phyloP scores from a whole-genome alignment of 108 stramenopile genomes.

The Fistulifera pelliculosa region DNA sequence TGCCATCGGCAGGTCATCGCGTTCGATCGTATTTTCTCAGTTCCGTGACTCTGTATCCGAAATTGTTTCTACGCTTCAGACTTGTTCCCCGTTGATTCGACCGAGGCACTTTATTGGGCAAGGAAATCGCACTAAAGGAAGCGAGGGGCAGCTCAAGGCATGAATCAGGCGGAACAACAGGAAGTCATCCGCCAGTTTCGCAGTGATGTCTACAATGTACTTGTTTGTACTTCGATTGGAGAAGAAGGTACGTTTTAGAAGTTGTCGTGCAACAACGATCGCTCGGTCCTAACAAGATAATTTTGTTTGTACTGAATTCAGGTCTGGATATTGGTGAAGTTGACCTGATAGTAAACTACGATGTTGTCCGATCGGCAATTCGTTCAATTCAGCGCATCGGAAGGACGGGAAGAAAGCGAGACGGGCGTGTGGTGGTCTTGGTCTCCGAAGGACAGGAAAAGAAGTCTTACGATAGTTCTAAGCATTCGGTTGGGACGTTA shows the following conservation, averaged over 20 bases:
- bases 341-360: constrained; percentile 91
- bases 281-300: background rate
- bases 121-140: constrained; percentile 30
- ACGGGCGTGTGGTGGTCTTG: constrained; percentile 78
- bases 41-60: constrained; percentile 70
- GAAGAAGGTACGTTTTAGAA: constrained; percentile 70
- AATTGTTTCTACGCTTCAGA: constrained; percentile 45
- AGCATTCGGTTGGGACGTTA: constrained; percentile 37
- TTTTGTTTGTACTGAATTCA: constrained; percentile 66
- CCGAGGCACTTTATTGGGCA: constrained; percentile 76
- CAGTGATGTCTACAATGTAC: constrained; percentile 69
- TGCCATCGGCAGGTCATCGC: constrained; percentile 35
- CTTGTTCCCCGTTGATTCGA: constrained; percentile 32
- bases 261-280: background rate
- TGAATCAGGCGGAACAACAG: constrained; percentile 85
- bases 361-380: constrained; percentile 74
- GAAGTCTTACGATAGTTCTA: constrained; percentile 25
- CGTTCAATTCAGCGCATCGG: constrained; percentile 86
- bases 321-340: constrained; percentile 96
- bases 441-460: constrained; percentile 69
- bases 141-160: constrained; percentile 24
- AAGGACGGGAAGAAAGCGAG: constrained; percentile 83
- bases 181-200: constrained; percentile 71
- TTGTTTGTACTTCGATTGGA: constrained; percentile 89
- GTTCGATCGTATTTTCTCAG: constrained; percentile 87